These are phyloP conservation scores for Microthlaspi erraticum DNA, from an alignment of 345 rosid species.

Conservation along the genomic window DNA sequence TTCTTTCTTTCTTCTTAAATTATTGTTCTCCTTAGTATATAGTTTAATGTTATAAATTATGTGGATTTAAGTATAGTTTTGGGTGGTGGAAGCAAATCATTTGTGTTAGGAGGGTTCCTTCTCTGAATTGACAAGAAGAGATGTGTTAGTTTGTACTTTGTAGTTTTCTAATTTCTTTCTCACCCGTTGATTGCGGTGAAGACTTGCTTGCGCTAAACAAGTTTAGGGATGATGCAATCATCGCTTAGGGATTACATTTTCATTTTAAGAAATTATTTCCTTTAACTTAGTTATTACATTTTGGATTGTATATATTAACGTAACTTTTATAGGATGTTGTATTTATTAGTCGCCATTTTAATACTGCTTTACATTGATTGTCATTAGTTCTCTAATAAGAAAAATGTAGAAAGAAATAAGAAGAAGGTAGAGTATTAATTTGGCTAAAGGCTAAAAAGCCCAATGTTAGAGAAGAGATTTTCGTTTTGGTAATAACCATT, in stretches of 20 bases:
- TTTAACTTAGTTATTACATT: neutral
- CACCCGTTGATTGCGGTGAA: constrained; percentile 4
- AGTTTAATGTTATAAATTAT: neutral
- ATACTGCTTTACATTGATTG: neutral
- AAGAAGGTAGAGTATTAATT: neutral
- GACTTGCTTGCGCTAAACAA: too few relatives aligned
- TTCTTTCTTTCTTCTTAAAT: neutral
- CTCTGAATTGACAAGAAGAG: neutral
- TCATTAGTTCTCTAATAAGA: neutral
- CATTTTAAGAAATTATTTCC: neutral
- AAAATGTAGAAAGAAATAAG: neutral
- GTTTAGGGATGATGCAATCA: neutral
- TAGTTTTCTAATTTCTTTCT: neutral
- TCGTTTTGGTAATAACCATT: too few relatives aligned
- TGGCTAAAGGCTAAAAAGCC: neutral
- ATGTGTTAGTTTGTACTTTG: neutral
- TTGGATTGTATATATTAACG: too few relatives aligned
- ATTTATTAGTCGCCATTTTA: neutral
- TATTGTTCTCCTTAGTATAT: neutral
- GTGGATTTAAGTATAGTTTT: neutral
- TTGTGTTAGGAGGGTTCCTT: neutral
- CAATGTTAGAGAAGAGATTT: neutral
- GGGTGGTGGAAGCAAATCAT: neutral
- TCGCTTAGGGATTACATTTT: neutral
- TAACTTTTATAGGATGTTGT: neutral